Conservation (phyloP, 1,139 yeast genomes). For the Kodamaea plutei region DNA sequence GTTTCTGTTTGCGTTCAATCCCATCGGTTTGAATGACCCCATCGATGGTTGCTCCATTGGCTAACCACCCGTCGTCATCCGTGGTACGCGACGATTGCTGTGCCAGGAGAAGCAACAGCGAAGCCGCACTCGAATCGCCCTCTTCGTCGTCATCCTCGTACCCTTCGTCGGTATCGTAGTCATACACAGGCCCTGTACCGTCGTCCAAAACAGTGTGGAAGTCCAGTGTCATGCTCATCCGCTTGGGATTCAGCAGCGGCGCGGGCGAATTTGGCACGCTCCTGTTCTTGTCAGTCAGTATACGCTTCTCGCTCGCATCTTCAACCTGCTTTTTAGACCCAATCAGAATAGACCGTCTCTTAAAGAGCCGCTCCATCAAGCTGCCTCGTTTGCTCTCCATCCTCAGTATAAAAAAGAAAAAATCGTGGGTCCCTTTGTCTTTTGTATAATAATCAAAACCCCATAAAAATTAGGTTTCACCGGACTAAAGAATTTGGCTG, state of each 20-base stretch:
- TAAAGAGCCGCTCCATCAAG: conserved; percentile 2
- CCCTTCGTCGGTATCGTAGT: conserved; percentile 12
- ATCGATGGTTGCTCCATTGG: background rate
- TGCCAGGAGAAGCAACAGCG: conserved; percentile 5
- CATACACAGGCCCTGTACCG: conserved; percentile 11
- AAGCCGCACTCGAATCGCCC: conserved; percentile 6
- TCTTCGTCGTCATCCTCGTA: conserved; percentile 7
- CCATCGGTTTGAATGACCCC: background rate
- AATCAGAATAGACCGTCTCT: conserved; percentile 2
- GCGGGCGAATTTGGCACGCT: background rate
- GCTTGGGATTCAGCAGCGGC: background rate
- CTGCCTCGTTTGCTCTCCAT: background rate
- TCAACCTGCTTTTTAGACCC: too few species aligned
- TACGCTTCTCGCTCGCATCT: too few species aligned
- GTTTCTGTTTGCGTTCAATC: background rate
- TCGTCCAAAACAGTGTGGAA: conserved; percentile 10
- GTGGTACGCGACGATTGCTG: background rate
- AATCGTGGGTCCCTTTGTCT: too few species aligned
- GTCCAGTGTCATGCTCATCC: background rate
- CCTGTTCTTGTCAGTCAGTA: too few species aligned
- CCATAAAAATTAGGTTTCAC: too few species aligned
- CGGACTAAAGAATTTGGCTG: too few species aligned
- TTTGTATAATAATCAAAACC: too few species aligned
- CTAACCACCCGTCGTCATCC: background rate
- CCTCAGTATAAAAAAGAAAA: too few species aligned